Base-by-base conservation (phyloP, 2,329 filamentous ascomycete species). In the Claviceps purpurea region DNA sequence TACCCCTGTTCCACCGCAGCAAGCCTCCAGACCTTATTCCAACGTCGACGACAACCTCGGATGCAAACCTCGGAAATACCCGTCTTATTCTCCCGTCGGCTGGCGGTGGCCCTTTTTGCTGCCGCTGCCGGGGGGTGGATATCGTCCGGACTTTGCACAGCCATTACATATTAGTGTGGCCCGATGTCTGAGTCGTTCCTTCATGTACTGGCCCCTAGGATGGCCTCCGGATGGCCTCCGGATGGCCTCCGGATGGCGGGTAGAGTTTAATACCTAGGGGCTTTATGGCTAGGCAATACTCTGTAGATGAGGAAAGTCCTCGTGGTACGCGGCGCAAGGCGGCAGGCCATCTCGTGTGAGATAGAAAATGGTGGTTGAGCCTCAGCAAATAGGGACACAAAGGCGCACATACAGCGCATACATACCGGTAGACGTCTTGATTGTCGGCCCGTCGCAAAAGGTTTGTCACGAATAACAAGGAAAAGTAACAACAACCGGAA, bases 21-120 rank as follows among this genome's bases (percentile, higher is more conserved):
- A 34, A 52, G 50, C 50, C 50, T 30, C n/a, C 26, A 13, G 24
- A 20, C 50, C 37, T 47, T 47, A 34, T 43, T 38, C 45, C 38
- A 44, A 44, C 50, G 26, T 48, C 47, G 24, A n/a, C 26, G 40
- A 43, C 39, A 37, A 14, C 30, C 26, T 34, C 41, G 20, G 49
- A 43, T 47, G 40, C 41, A 20, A 52, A 34, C 26, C 51, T 46
- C 51, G 51, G 51, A 49, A 49, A 49, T 47, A 52, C 41, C 37
- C 47, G 47, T n/a, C 11, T 16, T 45, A 34, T 11, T 34, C 34
- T 26, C 24, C 10, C 26, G 5, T 22, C 7, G 44, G 10, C 26
- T 18, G 20, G 24, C 24, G 24, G 20, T 44, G 26, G 26, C 26
- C 26, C 10, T 26, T 26, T 20, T 5, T 13, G 22, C 10, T 44